Percentiles rank a stretch among this genome's conserved stretches.
Evolutionary conservation across 176 grass and related monocot genomes (phyloP).

Genomic region (Zoysia japonica): DNA sequence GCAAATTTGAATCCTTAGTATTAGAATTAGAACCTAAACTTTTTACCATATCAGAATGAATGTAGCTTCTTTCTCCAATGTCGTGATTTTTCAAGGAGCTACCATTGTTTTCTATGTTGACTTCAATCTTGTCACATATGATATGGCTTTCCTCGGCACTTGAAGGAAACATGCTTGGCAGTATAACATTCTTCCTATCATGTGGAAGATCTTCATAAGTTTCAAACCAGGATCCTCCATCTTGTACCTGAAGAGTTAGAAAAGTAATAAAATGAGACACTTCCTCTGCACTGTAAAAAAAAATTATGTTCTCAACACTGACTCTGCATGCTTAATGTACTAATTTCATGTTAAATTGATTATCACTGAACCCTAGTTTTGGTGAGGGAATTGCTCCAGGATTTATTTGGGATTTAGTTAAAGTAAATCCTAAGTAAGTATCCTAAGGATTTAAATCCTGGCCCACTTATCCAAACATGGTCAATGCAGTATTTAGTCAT

Average conservation of each 20-base stretch:
- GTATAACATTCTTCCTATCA: slow-evolving; percentile 63
- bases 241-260: slow-evolving; percentile 57
- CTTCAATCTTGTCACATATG: slow-evolving; percentile 18
- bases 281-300: background rate
- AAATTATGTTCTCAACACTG: background rate
- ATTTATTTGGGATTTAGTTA: background rate
- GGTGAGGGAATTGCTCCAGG: background rate
- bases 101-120: slow-evolving; percentile 13
- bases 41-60: slow-evolving; percentile 30
- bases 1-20: slow-evolving; percentile 54
- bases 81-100: slow-evolving; percentile 29
- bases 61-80: slow-evolving; percentile 15
- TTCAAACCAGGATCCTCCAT: slow-evolving; percentile 75
- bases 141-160: slow-evolving; percentile 32
- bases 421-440: background rate
- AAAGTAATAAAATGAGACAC: background rate
- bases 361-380: background rate
- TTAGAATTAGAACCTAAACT: slow-evolving; percentile 18
- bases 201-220: slow-evolving; percentile 65
- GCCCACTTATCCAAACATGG: background rate
- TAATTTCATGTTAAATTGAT: background rate
- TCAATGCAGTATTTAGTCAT: background rate
- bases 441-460: background rate
- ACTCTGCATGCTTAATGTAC: background rate
- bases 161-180: slow-evolving; percentile 92